These are phyloP conservation scores for Apocynum venetum DNA, from an alignment of 257 asterid species.

Conservation along the genomic window DNA sequence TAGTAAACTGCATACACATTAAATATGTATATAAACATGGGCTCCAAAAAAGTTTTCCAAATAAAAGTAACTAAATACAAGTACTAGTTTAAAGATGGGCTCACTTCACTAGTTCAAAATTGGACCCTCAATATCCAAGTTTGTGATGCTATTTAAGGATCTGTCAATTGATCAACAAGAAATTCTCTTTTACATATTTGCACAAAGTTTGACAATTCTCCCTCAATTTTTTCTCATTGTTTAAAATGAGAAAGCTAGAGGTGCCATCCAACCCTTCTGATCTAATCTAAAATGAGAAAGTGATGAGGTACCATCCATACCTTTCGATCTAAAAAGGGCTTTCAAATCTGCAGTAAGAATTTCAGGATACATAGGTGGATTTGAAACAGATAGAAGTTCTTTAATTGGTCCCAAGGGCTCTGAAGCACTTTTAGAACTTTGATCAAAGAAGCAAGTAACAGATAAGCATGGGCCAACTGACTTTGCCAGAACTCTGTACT, in stretches of 20 bases:
- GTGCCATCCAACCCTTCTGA: not conserved
- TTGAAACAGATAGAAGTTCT: conserved; percentile 33
- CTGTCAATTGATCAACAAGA: no score
- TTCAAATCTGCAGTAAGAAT: conserved; percentile 38
- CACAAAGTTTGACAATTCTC: no score
- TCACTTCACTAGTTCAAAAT: no score
- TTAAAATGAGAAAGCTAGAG: not conserved
- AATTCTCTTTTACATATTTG: no score
- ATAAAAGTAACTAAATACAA: no score
- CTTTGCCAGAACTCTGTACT: conserved; percentile 51
- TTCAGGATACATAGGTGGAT: conserved; percentile 41
- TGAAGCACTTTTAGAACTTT: conserved; percentile 29
- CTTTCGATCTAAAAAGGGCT: conserved; percentile 33
- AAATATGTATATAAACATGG: no score
- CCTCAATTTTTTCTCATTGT: no score
- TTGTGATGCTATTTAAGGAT: no score
- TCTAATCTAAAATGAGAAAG: conserved; percentile 29
- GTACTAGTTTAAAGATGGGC: no score
- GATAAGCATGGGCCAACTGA: conserved; percentile 47
- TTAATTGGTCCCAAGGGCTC: conserved; percentile 46
- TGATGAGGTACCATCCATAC: conserved; percentile 32
- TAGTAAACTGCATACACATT: no score
- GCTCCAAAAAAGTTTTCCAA: no score
- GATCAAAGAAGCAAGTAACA: conserved; percentile 54
- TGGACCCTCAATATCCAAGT: no score